Base-by-base conservation (phyloP, 805 yeast species). In the Hanseniaspora meyeri region DNA sequence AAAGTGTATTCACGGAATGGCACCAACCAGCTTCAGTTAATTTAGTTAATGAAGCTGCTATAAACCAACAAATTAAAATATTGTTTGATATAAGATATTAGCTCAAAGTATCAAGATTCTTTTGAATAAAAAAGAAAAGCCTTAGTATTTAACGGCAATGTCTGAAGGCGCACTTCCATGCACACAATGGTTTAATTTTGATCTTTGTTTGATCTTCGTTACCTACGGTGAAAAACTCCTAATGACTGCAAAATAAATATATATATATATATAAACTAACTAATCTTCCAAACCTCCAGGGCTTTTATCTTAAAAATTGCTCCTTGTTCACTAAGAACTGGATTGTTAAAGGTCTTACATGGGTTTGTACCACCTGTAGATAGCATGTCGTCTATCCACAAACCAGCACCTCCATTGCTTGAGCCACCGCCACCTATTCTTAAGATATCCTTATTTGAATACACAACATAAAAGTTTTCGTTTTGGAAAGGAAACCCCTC, bases 361-460 rank as follows among this genome's bases (percentile, higher is more conserved):
- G 80, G 76, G 63, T 81, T 82, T 32, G 90, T 81, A 0, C 88
- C 90, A 2, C 97, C 98, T 55, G 76, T 76, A 57, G 77, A 72
- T 43, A 91, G 74, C 45, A 82, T 79, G 55, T 80, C 82, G 65
- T 87, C 95, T 14, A 89, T 73, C 88, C 95, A 91, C 16, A 93
- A 72, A 0, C 97, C 97, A 4, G 57, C 57, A 16, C 57, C 57
- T 14, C 57, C 58, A 68, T 88, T 89, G 64, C 86, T 87, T 1
- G 97, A 97, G 62, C 84, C 83, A 1, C 96, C 95, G 0, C 95
- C 91, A 1, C 97, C 98, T 62, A 93, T 76, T 20, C 95, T 83
- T 36, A 93, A 72, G 64, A 81, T 88, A 29, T 79, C 75, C 59
- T 81, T 80, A 46, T 89, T 85, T 57, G 96, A 87, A 66, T 86